phyloP scores from a whole-genome alignment of 306 rosid genomes.

The Boehmeria nivea region DNA sequence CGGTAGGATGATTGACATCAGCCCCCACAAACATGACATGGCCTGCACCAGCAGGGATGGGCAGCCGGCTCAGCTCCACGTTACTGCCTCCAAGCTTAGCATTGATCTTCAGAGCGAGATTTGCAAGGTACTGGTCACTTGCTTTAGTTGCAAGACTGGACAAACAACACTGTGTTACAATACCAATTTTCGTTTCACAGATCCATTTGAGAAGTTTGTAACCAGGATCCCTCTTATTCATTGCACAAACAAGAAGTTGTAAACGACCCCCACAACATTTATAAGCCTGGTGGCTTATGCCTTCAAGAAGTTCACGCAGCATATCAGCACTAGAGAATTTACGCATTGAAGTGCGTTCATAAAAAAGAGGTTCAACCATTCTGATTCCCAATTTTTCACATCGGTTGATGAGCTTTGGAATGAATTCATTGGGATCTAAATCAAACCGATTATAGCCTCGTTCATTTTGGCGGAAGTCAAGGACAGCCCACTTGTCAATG shows the following conservation, averaged over 20 bases:
- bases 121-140: slow-evolving; percentile 51
- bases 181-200: slow-evolving; percentile 63
- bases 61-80: slow-evolving; percentile 53
- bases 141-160: slow-evolving; percentile 37
- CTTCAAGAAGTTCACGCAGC: slow-evolving; percentile 43
- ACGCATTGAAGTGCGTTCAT: slow-evolving; percentile 37
- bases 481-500: slow-evolving; percentile 51
- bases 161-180: slow-evolving; percentile 81
- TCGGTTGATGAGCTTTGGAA: slow-evolving; percentile 35
- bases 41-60: slow-evolving; percentile 35
- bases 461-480: slow-evolving; percentile 41
- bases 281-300: slow-evolving; percentile 18
- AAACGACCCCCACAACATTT: slow-evolving; percentile 14
- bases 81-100: slow-evolving; percentile 94
- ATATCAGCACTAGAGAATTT: slow-evolving; percentile 21
- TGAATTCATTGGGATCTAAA: slow-evolving; percentile 30
- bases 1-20: slow-evolving; percentile 77
- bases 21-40: slow-evolving; percentile 82
- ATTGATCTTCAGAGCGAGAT: slow-evolving; percentile 71
- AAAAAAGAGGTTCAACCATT: slow-evolving; percentile 46
- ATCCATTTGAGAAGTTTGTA: slow-evolving; percentile 70
- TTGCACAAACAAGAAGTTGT: slow-evolving; percentile 69
- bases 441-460: background rate
- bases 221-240: slow-evolving; percentile 54
- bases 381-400: slow-evolving; percentile 51